Evolutionary conservation across 192 early-diverging fungal species (phyloP).

Genomic region (Backusella macrospora): DNA sequence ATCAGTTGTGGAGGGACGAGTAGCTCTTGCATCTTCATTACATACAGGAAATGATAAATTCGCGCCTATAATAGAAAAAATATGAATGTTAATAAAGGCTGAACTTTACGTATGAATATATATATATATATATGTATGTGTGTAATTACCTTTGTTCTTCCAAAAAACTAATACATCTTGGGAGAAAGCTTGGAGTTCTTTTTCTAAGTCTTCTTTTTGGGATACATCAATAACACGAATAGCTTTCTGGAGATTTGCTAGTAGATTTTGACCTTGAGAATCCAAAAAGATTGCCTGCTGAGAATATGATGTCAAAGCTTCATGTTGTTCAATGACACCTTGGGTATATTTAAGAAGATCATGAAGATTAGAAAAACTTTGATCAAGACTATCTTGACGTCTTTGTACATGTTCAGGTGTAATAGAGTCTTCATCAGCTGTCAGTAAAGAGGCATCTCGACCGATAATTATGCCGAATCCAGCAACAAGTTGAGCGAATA

Average conservation of each 20-base stretch:
- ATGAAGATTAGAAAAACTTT: background rate
- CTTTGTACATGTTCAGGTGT: conserved; percentile 29
- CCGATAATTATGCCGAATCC: conserved; percentile 28
- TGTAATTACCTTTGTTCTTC: conserved; percentile 4
- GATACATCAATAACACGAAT: background rate
- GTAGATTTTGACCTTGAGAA: background rate
- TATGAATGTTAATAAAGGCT: background rate
- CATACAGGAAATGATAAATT: conserved; percentile 31
- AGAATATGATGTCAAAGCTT: conserved; percentile 10
- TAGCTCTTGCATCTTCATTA: conserved; percentile 29
- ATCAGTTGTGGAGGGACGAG: conserved; percentile 15
- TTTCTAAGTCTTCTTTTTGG: background rate
- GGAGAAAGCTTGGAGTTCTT: background rate
- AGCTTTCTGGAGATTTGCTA: conserved; percentile 4
- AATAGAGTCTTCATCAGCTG: conserved; percentile 4
- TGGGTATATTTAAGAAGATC: conserved; percentile 16
- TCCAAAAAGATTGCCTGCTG: background rate
- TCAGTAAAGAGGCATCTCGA: background rate
- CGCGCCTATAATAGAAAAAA: background rate
- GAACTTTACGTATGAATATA: background rate
- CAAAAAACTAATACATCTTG: conserved; percentile 21
- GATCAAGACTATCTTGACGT: conserved; percentile 24
- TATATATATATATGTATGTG: background rate
- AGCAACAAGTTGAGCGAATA: conserved; percentile 24
- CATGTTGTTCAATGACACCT: conserved; percentile 27